phyloP scores from a whole-genome alignment of 1,284 basidiomycete genomes.

The Cryptococcus sp. region DNA sequence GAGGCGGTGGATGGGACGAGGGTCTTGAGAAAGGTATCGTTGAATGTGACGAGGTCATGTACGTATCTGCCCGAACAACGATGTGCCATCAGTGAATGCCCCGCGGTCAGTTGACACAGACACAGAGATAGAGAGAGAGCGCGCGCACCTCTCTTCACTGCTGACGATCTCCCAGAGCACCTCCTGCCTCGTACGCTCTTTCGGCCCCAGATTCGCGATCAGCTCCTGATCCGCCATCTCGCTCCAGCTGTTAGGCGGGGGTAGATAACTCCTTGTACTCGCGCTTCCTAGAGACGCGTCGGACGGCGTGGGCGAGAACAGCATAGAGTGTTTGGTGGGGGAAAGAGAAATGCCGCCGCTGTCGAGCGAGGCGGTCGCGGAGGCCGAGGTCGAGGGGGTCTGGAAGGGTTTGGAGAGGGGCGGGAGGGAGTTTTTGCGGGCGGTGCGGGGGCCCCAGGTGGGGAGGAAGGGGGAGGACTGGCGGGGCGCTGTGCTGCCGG shows the following conservation, averaged over 20 bases:
- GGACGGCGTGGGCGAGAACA: conserved; percentile 27
- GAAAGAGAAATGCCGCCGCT: conserved; percentile 6
- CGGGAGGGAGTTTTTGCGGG: conserved; percentile 23
- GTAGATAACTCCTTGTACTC: conserved; percentile 36
- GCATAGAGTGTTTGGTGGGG: conserved; percentile 13
- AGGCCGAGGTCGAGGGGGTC: not conserved
- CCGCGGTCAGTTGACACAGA: no score
- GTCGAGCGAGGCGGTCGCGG: not conserved
- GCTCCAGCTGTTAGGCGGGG: conserved; percentile 82
- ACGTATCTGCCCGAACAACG: no score
- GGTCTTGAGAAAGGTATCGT: conserved; percentile 86
- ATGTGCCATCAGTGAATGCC: no score
- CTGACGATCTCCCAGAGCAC: conserved; percentile 97
- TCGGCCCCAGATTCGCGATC: conserved; percentile 83
- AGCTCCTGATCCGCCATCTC: conserved; percentile 93
- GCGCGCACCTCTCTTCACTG: conserved; percentile 82
- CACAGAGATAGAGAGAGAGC: not conserved
- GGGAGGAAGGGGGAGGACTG: conserved; percentile 15
- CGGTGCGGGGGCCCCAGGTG: conserved; percentile 12
- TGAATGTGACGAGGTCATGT: conserved; percentile 80
- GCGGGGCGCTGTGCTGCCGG: not conserved
- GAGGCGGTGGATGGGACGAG: conserved; percentile 71
- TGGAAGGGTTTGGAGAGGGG: not conserved
- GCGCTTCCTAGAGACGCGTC: conserved; percentile 15
- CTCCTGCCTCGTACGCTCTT: conserved; percentile 93